Evolutionary conservation across 2,329 filamentous ascomycete species (phyloP).

Genomic region (Aureobasidium sp.): DNA sequence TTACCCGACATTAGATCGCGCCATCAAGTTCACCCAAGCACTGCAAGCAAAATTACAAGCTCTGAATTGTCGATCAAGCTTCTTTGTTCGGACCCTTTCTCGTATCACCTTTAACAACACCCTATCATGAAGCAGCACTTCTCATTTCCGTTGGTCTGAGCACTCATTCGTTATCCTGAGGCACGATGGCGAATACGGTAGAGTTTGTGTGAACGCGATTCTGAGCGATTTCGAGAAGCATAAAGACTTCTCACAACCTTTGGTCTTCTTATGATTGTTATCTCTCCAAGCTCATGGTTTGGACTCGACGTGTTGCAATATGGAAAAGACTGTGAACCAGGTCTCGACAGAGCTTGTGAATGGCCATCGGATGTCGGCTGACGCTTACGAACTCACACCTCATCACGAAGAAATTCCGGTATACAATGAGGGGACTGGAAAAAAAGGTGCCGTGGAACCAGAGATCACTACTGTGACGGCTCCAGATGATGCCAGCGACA

Average conservation of each 20-base stretch:
- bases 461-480: not conserved
- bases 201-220: not conserved
- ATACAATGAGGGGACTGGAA: not conserved
- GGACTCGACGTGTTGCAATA: not conserved
- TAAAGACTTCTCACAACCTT: not conserved
- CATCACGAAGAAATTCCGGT: not conserved
- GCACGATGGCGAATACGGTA: slow-evolving; percentile 1
- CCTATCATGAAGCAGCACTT: not conserved
- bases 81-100: not conserved
- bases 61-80: not conserved
- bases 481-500: not conserved
- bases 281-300: too few species aligned
- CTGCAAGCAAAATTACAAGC: too few species aligned
- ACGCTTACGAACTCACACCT: too few species aligned
- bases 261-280: not conserved
- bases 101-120: not conserved
- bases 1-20: not conserved
- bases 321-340: not conserved
- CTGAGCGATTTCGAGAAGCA: not conserved
- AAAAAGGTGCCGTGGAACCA: not conserved
- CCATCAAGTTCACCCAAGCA: not conserved
- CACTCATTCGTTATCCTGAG: slow-evolving; percentile 3
- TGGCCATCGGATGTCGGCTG: not conserved
- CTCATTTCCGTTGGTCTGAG: not conserved
- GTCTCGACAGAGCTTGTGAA: not conserved